Evolutionary conservation across 78 protist species (phyloP), one percentile per base, ranked within the genome.

Genomic region (Guillardia theta): DNA sequence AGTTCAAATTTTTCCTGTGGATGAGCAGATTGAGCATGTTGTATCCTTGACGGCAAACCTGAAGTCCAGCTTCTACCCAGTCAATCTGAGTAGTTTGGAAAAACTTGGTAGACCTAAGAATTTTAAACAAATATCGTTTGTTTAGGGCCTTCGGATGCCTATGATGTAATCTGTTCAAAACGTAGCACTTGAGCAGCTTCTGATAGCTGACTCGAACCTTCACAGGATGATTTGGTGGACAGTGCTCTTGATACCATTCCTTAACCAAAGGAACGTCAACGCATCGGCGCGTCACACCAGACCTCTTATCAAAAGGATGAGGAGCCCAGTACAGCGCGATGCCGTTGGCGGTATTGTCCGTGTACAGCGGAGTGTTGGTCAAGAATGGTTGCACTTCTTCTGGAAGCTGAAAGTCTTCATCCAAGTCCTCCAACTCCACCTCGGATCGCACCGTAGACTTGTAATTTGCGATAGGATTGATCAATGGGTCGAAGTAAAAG

Each of bases 61-160:
- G 99, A 47, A 99, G 97, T 8, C 99, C 99, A 1, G 99, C 99
- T 95, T 99, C 99, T 18, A 99, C 98, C 99, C 99, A 99, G 88
- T 99, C 99, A 50, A 99, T 77, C 87, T 97, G 96, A 1, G 99
- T 98, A 0, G 96, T 54, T 94, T 98, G 99, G 97, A 99, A 99
- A 96, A 98, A 98, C 97, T 99, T 99, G 12, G 99, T 99, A 15
- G 92, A 88, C 62, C 96, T 94, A 24, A 99, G 96, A 39, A 98
- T 53, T 24, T 92, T 48, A 92, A 99, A 96, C 54, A 99, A 95
- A 93, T 97, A 95, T 88, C 98, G 98, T 78, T 97, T 97, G 94
- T 93, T 97, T 46, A 95, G 76, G n/a, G 98, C 76, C 94, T 97
- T 98, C 33, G 99, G 98, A 27, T 96, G 96, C 43, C 96, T 77